Conservation (phyloP, 2,329 filamentous ascomycete species). For the Fusarium cicatricum region DNA sequence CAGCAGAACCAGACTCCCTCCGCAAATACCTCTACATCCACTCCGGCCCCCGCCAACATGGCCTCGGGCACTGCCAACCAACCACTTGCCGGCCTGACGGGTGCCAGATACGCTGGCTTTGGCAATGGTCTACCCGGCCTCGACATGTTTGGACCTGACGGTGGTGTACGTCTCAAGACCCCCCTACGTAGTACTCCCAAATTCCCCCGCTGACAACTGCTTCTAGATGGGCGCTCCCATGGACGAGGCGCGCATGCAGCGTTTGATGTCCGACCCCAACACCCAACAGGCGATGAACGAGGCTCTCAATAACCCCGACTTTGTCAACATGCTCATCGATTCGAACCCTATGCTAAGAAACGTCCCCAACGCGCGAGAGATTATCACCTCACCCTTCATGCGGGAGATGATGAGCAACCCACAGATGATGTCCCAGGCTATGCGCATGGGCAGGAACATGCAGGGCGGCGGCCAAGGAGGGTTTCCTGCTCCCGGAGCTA, state of each 20-base stretch:
- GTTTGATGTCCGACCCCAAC: constrained; percentile 88
- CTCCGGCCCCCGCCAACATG: constrained; percentile 73
- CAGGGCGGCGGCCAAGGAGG: constrained; percentile 61
- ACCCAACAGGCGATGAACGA: constrained; percentile 91
- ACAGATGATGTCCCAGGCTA: constrained; percentile 80
- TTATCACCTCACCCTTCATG: constrained; percentile 89
- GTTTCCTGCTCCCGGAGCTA: constrained; percentile 92
- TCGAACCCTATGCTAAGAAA: constrained; percentile 83
- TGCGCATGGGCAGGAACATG: constrained; percentile 81
- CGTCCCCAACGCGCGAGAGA: constrained; percentile 79
- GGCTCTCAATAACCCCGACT: constrained; percentile 91
- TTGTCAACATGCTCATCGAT: constrained; percentile 94
- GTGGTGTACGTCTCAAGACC: constrained; percentile 73
- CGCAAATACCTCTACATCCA: constrained; percentile 51
- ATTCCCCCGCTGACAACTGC: constrained; percentile 15
- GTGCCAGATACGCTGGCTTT: constrained; percentile 92
- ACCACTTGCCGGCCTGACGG: constrained; percentile 87
- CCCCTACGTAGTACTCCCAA: not conserved
- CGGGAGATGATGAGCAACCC: constrained; percentile 94
- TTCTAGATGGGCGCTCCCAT: constrained; percentile 87
- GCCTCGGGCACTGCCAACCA: constrained; percentile 87
- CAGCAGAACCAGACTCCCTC: constrained; percentile 43
- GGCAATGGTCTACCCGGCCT: constrained; percentile 82
- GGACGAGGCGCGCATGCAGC: constrained; percentile 80
- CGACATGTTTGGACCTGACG: constrained; percentile 92